Conservation (phyloP, 2,329 filamentous ascomycete species). For the Colletotrichum cordylinicola region DNA sequence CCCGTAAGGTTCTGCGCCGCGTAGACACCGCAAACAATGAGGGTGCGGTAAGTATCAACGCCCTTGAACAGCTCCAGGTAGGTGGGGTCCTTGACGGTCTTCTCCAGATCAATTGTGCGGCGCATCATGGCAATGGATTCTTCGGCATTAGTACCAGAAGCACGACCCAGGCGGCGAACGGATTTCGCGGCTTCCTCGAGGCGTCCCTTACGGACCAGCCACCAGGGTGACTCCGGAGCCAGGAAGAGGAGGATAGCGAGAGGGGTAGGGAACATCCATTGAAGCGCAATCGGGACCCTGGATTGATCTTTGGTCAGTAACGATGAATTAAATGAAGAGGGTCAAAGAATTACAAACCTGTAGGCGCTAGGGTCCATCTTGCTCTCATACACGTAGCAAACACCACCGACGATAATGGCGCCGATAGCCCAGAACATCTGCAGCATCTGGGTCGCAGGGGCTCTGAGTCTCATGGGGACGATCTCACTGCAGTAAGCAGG, state of each 20-base stretch:
- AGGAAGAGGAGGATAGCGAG: conserved; percentile 55
- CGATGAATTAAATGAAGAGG: conserved; percentile 23
- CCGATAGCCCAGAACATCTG: conserved; percentile 73
- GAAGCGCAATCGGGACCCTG: conserved; percentile 59
- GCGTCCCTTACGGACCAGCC: conserved; percentile 59
- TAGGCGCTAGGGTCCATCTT: conserved; percentile 26
- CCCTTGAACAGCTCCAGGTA: conserved; percentile 60
- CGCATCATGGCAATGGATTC: conserved; percentile 34
- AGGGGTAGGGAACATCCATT: conserved; percentile 65
- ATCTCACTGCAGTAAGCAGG: conserved; percentile 69
- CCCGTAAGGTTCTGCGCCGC: conserved; percentile 66
- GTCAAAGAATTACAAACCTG: neutral
- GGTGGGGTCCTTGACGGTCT: conserved; percentile 49
- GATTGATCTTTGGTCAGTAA: conserved; percentile 32
- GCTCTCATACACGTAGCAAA: conserved; percentile 59
- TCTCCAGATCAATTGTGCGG: conserved; percentile 61
- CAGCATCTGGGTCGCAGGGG: conserved; percentile 64
- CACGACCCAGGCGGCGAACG: conserved; percentile 50
- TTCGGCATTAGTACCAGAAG: conserved; percentile 21
- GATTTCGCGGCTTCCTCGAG: conserved; percentile 48
- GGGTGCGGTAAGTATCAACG: conserved; percentile 57
- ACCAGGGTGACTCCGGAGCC: conserved; percentile 61
- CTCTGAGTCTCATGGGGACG: conserved; percentile 62
- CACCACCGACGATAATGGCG: conserved; percentile 62
- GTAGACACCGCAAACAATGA: conserved; percentile 63